Conservation (phyloP, 495 filamentous ascomycete species). For the Neurospora tetraspora region DNA sequence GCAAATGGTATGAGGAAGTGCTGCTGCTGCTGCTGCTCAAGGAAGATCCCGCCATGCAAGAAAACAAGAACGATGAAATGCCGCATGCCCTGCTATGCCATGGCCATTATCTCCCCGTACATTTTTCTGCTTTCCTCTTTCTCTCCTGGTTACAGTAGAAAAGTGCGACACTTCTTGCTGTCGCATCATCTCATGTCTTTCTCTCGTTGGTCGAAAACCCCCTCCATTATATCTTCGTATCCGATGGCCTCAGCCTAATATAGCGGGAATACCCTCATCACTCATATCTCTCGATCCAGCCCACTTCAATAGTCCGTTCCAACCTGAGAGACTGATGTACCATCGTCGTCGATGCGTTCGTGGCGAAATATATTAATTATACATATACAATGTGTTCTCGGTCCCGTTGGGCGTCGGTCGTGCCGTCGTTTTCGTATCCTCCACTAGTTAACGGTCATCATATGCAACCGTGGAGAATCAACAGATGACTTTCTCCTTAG, state of each 20-base stretch:
- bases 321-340: neutral
- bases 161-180: neutral
- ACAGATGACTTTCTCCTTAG: conserved; percentile 35
- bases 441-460: conserved; percentile 54
- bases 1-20: neutral
- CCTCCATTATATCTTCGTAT: neutral
- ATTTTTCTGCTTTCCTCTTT: neutral
- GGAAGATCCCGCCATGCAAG: neutral
- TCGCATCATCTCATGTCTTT: neutral
- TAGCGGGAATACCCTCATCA: neutral
- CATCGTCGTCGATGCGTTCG: neutral
- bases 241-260: neutral
- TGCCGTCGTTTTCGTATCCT: neutral
- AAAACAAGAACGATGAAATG: neutral
- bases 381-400: conserved; percentile 13
- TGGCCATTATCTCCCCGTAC: neutral
- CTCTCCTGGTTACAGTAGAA: neutral
- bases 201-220: neutral
- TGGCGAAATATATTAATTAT: conserved; percentile 6
- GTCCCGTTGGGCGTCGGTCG: neutral
- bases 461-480: conserved; percentile 49
- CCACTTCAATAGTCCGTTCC: neutral
- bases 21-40: neutral
- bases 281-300: neutral
- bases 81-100: neutral